Percentiles rank a stretch among this genome's conserved stretches.
Evolutionary conservation across 2,329 filamentous ascomycete genomes (phyloP).

Genomic region (Colletotrichum brevisporum): DNA sequence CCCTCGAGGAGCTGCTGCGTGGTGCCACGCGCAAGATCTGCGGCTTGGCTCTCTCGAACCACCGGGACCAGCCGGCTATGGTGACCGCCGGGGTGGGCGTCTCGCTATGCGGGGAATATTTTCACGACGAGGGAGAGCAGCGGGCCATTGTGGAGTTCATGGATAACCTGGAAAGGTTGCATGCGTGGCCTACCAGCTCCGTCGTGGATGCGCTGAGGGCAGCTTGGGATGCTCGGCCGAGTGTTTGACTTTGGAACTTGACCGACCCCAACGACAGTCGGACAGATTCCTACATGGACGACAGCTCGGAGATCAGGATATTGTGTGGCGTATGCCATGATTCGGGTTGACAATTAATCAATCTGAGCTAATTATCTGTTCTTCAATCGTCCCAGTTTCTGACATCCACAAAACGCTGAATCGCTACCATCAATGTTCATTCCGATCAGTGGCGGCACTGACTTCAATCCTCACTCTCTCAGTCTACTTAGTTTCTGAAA

Average conservation of each 20-base stretch:
- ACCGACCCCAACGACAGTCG: too few relatives aligned
- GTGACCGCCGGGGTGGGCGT: conserved; percentile 70
- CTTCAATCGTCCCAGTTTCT: too few relatives aligned
- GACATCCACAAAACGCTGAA: too few relatives aligned
- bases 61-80: conserved; percentile 67
- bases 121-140: conserved; percentile 60
- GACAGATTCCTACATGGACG: too few relatives aligned
- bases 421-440: too few relatives aligned
- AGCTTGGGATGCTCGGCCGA: conserved; percentile 56
- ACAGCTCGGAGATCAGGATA: too few relatives aligned
- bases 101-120: conserved; percentile 62
- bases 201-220: conserved; percentile 61
- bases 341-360: not conserved
- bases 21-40: conserved; percentile 66
- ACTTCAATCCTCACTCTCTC: not conserved
- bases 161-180: conserved; percentile 59
- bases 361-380: not conserved
- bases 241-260: not conserved
- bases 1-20: conserved; percentile 57
- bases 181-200: conserved; percentile 65
- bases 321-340: too few relatives aligned
- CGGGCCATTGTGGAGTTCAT: conserved; percentile 63
- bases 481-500: not conserved
- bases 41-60: conserved; percentile 71
- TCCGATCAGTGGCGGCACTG: too few relatives aligned